These are phyloP conservation scores for Castanea crenata DNA, from an alignment of 306 rosid genomes.

Conservation along the genomic window DNA sequence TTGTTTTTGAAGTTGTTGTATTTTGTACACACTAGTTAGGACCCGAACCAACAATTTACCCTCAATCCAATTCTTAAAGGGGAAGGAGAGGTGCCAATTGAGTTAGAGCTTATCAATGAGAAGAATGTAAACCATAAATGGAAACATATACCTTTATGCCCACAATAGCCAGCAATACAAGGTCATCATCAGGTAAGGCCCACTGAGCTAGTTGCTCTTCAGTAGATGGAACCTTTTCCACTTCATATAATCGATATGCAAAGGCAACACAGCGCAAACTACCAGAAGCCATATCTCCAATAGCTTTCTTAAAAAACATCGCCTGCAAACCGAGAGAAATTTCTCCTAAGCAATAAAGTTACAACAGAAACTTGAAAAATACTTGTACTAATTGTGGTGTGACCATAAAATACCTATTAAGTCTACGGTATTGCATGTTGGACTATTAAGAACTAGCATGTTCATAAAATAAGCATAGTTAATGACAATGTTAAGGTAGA, in stretches of 20 bases:
- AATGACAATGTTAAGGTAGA: too few relatives aligned
- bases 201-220: slow-evolving; percentile 69
- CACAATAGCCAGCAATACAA: slow-evolving; percentile 77
- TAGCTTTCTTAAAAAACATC: slow-evolving; percentile 46
- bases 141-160: slow-evolving; percentile 70
- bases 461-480: too few relatives aligned
- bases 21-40: not conserved
- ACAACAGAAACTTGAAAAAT: not conserved
- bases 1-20: too few relatives aligned
- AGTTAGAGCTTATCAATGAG: not conserved
- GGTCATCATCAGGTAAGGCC: slow-evolving; percentile 83
- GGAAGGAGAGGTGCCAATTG: not conserved
- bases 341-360: slow-evolving; percentile 3
- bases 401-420: too few relatives aligned
- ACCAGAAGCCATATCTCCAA: slow-evolving; percentile 75
- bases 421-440: not conserved
- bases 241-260: slow-evolving; percentile 60
- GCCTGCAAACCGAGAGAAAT: slow-evolving; percentile 36
- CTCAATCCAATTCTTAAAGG: not conserved
- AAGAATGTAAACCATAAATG: not conserved
- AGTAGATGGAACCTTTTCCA: slow-evolving; percentile 51
- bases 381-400: not conserved
- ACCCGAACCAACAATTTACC: not conserved
- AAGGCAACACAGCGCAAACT: slow-evolving; percentile 85
- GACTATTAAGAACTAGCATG: too few relatives aligned